Conservation (phyloP, 2,329 filamentous ascomycete species). For the Thelonectria discophora region DNA sequence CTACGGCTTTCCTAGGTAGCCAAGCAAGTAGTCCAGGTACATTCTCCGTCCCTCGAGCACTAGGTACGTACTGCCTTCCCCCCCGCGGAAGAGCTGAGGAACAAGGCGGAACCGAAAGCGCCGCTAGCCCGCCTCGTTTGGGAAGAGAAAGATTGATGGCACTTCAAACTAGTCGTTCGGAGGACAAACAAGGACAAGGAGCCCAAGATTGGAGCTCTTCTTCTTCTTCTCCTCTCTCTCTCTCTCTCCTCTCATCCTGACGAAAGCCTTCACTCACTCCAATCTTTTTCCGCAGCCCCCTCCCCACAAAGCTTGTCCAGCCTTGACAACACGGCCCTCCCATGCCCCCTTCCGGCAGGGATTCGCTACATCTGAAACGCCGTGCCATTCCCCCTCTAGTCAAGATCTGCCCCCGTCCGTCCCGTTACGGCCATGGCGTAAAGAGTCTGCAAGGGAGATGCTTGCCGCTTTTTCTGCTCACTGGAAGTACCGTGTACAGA, state of each 20-base stretch:
- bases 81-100: too few species aligned
- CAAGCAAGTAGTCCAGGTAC: background rate
- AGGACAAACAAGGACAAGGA: too few species aligned
- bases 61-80: too few species aligned
- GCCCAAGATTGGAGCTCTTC: too few species aligned
- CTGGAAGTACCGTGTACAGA: too few species aligned
- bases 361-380: constrained; percentile 48
- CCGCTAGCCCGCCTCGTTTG: constrained; percentile 1
- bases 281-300: constrained; percentile 20
- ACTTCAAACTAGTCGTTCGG: too few species aligned
- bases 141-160: too few species aligned
- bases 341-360: constrained; percentile 43
- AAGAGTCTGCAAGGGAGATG: constrained; percentile 17
- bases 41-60: too few species aligned
- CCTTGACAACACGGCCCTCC: constrained; percentile 47
- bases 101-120: constrained; percentile 27
- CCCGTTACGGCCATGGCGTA: constrained; percentile 24
- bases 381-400: constrained; percentile 39
- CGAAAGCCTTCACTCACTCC: constrained; percentile 14
- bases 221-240: too few species aligned
- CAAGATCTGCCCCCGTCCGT: constrained; percentile 36
- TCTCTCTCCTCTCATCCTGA: too few species aligned
- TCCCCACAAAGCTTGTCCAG: constrained; percentile 51
- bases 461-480: background rate
- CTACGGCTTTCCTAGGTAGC: background rate